phyloP scores from a whole-genome alignment of 106 monocot genomes.

The Dendrobium catenatum region DNA sequence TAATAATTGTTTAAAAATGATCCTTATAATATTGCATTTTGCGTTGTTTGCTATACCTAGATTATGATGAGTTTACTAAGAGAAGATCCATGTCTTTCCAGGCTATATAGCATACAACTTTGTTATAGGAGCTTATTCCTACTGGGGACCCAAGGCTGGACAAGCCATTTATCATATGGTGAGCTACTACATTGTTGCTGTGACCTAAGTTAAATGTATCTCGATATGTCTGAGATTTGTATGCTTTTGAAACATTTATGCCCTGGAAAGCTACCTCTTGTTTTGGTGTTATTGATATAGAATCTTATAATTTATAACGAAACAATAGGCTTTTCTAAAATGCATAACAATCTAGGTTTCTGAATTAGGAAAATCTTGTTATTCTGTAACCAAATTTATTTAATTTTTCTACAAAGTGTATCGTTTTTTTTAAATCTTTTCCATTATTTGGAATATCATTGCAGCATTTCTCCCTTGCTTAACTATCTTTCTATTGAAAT shows the following conservation, averaged over 20 bases:
- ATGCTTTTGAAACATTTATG: background rate
- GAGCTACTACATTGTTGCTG: slow-evolving; percentile 6
- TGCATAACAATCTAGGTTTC: background rate
- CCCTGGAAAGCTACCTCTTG: background rate
- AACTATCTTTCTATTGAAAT: too few species aligned
- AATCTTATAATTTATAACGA: background rate
- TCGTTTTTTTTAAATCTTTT: background rate
- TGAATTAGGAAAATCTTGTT: background rate
- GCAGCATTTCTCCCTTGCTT: too few species aligned
- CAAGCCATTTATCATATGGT: slow-evolving; percentile 92
- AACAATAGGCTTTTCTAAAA: too few species aligned
- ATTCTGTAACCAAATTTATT: background rate
- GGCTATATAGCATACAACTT: slow-evolving; percentile 97
- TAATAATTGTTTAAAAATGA: background rate
- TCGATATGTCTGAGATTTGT: background rate
- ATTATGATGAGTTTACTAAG: background rate
- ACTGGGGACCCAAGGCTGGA: slow-evolving; percentile 98
- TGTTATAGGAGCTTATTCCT: slow-evolving; percentile 98
- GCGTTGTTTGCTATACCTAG: background rate
- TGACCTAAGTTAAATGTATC: background rate
- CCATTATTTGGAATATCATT: background rate
- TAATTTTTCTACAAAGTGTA: background rate
- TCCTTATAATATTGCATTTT: background rate
- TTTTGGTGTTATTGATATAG: background rate
- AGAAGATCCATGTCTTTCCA: slow-evolving; percentile 14